Conservation (phyloP, 1,284 basidiomycete species). For the Singerocomus inundabilis region DNA sequence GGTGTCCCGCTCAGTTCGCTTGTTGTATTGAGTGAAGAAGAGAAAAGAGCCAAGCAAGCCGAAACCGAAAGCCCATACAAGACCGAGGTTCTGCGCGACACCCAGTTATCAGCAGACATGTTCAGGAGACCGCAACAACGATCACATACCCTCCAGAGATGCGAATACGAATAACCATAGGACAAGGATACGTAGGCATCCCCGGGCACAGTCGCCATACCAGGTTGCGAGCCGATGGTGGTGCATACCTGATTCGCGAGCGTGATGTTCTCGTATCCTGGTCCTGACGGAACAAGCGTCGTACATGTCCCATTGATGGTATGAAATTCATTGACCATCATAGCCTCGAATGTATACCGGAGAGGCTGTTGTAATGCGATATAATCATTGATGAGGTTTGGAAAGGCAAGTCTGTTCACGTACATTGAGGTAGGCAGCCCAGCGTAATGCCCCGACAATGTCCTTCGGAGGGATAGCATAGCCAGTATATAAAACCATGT, state of each 20-base stretch:
- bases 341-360: constrained; percentile 48
- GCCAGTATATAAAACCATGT: constrained; percentile 46
- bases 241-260: constrained; percentile 59
- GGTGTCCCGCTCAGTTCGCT: constrained; percentile 27
- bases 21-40: constrained; percentile 45
- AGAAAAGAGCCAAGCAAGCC: constrained; percentile 48
- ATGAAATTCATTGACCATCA: constrained; percentile 57
- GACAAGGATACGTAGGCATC: constrained; percentile 42
- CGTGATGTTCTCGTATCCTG: constrained; percentile 53
- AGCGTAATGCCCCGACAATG: constrained; percentile 52
- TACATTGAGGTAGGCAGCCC: constrained; percentile 62
- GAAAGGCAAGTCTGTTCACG: constrained; percentile 20
- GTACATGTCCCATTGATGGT: constrained; percentile 51
- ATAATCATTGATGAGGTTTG: not conserved
- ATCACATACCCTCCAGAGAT: constrained; percentile 64
- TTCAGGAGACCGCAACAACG: not conserved
- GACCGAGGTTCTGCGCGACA: constrained; percentile 49
- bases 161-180: constrained; percentile 56
- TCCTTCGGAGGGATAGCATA: constrained; percentile 25
- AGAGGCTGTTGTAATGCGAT: constrained; percentile 35
- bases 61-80: constrained; percentile 43
- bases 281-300: constrained; percentile 45
- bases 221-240: constrained; percentile 36
- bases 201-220: constrained; percentile 17
- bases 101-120: not conserved